These are phyloP conservation scores for Salix suchowensis DNA, from an alignment of 345 rosid species.

Conservation along the genomic window DNA sequence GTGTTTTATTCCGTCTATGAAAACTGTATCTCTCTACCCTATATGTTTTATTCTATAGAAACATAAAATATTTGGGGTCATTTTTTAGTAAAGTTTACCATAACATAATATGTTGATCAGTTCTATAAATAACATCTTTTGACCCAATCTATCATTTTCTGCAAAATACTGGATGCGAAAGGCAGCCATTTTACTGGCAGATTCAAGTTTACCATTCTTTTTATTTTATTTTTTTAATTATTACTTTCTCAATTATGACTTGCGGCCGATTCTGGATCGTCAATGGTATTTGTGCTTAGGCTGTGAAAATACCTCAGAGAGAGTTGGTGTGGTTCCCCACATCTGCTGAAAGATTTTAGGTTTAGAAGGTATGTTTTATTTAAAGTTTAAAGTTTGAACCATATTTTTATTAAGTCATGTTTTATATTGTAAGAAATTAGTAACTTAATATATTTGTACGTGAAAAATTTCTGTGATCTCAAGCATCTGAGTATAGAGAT, in stretches of 20 bases:
- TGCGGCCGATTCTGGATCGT: conserved; percentile 16
- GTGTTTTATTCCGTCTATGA: too few species aligned
- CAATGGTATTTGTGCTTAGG: conserved; percentile 44
- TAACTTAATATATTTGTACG: too few species aligned
- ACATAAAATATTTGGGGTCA: too few species aligned
- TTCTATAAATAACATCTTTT: not conserved
- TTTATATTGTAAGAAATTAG: too few species aligned
- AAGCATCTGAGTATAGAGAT: too few species aligned
- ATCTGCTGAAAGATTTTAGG: not conserved
- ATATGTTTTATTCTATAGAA: too few species aligned
- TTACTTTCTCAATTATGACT: not conserved
- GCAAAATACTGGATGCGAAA: not conserved
- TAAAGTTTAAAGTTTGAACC: too few species aligned
- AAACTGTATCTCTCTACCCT: too few species aligned
- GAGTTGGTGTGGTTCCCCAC: not conserved
- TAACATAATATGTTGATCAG: not conserved
- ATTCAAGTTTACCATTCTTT: not conserved
- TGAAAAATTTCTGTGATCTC: too few species aligned
- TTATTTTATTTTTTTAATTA: not conserved
- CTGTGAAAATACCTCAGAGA: conserved; percentile 71
- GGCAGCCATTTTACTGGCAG: not conserved
- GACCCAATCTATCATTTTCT: not conserved
- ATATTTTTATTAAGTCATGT: too few species aligned
- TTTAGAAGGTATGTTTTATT: too few species aligned
- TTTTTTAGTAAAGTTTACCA: not conserved